Conservation (phyloP, 257 asterid species). For the Lycium barbarum region DNA sequence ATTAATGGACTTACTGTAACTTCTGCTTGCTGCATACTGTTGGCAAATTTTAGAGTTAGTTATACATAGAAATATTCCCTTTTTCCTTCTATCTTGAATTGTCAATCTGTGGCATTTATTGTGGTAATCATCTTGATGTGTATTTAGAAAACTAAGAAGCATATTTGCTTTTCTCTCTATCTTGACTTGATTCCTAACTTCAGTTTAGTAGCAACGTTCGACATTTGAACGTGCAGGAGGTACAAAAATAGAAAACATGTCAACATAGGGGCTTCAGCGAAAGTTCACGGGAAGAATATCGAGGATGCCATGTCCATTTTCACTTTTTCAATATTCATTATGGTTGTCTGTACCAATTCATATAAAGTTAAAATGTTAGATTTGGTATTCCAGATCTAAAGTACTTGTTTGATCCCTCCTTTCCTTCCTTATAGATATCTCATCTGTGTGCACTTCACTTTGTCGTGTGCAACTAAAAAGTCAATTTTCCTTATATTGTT, state of each 20-base stretch:
- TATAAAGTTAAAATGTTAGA: background rate
- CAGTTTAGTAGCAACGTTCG: background rate
- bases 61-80: background rate
- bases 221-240: background rate
- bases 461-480: background rate
- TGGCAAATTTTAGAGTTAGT: background rate
- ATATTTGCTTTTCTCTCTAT: background rate
- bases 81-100: background rate
- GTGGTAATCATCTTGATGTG: background rate
- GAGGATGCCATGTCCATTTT: background rate
- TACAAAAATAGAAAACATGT: background rate
- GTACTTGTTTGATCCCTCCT: background rate
- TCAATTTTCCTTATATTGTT: background rate
- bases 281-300: background rate
- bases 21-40: background rate
- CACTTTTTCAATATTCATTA: background rate
- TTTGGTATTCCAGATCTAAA: background rate
- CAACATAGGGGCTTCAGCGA: background rate
- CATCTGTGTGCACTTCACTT: slow-evolving; percentile 26
- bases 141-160: background rate
- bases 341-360: background rate
- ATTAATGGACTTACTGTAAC: background rate
- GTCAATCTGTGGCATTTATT: background rate
- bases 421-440: background rate
- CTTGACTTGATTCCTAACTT: background rate